Conservation (phyloP, 768 basidiomycete species). For the Chiua virens region DNA sequence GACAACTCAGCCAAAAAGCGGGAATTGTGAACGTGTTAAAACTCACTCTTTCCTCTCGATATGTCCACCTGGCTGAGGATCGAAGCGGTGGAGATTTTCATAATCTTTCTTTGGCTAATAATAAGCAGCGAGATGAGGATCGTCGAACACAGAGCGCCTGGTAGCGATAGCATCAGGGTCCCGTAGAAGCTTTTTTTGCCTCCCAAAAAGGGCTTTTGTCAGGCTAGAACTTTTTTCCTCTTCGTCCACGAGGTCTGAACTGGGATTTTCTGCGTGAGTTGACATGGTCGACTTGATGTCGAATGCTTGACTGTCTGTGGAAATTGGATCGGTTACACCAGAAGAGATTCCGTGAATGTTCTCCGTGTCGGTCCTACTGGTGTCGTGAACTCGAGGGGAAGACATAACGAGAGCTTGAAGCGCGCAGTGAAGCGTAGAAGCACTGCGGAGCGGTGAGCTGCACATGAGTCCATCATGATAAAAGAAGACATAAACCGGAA, state of each 20-base stretch:
- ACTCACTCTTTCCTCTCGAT: conserved; percentile 49
- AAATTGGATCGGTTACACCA: not conserved
- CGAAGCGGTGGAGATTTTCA: conserved; percentile 58
- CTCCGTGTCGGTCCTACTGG: not conserved
- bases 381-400: not conserved
- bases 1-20: not conserved
- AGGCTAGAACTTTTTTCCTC: conserved; percentile 6
- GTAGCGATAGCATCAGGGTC: conserved; percentile 45
- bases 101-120: conserved; percentile 49
- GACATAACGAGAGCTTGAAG: not conserved
- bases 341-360: not conserved
- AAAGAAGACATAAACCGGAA: no score
- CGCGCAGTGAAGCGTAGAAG: not conserved
- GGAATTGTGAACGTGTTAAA: not conserved
- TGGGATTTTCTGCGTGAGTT: not conserved
- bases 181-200: not conserved
- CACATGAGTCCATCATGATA: no score
- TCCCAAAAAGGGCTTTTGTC: conserved; percentile 4
- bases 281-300: not conserved
- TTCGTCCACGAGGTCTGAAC: conserved; percentile 10
- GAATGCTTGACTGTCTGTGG: not conserved
- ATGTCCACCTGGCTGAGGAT: conserved; percentile 60
- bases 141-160: conserved; percentile 52
- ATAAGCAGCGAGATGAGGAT: conserved; percentile 43
- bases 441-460: no score